Conservation (phyloP, 192 early-diverging fungal genomes). For the Coemansia brasiliensis region DNA sequence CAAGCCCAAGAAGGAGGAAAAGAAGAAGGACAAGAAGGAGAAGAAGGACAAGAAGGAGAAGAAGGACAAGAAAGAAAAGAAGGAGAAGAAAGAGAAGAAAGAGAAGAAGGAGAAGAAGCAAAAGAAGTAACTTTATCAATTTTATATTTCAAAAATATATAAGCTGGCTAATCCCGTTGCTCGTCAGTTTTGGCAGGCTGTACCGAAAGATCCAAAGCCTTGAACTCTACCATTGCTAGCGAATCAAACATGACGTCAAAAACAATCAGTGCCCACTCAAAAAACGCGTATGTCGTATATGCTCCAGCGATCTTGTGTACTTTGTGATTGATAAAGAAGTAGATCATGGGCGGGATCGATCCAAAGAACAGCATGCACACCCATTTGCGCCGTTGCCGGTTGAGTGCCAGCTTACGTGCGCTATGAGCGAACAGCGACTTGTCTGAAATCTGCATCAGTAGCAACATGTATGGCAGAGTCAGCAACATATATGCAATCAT, state of each 20-base stretch:
- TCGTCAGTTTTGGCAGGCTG: constrained; percentile 38
- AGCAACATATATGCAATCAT: constrained; percentile 78
- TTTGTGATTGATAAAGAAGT: constrained; percentile 80
- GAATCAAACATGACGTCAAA: constrained; percentile 77
- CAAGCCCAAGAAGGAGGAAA: constrained; percentile 47
- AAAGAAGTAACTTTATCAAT: constrained; percentile 25
- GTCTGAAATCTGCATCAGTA: constrained; percentile 58
- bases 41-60: constrained; percentile 47
- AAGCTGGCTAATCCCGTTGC: constrained; percentile 17
- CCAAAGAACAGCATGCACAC: constrained; percentile 65
- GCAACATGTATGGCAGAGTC: constrained; percentile 73
- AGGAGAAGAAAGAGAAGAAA: constrained; percentile 37
- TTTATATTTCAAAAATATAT: not conserved
- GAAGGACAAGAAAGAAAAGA: constrained; percentile 45
- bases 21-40: constrained; percentile 23
- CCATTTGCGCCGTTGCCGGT: constrained; percentile 55
- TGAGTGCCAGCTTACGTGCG: constrained; percentile 32
- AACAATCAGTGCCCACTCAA: constrained; percentile 81
- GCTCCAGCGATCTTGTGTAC: constrained; percentile 72
- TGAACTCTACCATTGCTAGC: constrained; percentile 69
- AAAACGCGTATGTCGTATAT: constrained; percentile 79
- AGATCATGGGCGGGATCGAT: constrained; percentile 70
- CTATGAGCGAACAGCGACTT: constrained; percentile 46
- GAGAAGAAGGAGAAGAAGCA: constrained; percentile 47
- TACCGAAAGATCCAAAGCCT: constrained; percentile 46